These are phyloP conservation scores for Penstemon davidsonii DNA, from an alignment of 257 asterid species.

Conservation along the genomic window DNA sequence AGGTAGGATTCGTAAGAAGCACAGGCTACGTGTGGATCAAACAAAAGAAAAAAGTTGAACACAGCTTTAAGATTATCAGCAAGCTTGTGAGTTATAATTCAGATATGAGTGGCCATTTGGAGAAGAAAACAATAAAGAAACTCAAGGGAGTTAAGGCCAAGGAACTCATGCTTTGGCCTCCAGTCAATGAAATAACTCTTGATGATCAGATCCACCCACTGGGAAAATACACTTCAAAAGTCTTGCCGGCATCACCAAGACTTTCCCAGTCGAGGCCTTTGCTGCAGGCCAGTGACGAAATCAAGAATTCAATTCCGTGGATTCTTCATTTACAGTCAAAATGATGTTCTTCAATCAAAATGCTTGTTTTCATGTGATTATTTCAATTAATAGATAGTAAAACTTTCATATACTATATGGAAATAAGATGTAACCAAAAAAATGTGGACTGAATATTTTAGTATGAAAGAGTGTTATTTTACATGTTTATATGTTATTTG, in stretches of 20 bases:
- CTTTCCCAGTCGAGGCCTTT: conserved; percentile 50
- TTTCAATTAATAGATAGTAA: neutral
- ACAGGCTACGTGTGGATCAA: conserved; percentile 55
- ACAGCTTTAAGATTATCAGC: conserved; percentile 48
- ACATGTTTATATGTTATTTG: too few relatives aligned
- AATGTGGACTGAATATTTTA: too few relatives aligned
- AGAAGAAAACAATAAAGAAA: conserved; percentile 52
- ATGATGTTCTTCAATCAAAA: conserved; percentile 9
- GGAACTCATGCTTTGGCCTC: conserved; percentile 62
- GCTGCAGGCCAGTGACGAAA: conserved; percentile 45
- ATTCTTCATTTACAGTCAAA: neutral
- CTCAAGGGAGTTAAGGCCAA: conserved; percentile 56
- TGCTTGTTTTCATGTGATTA: conserved; percentile 6
- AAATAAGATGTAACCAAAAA: too few relatives aligned
- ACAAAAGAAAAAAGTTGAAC: conserved; percentile 50
- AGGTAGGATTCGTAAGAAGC: conserved; percentile 48
- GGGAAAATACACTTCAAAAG: conserved; percentile 62
- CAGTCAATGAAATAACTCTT: conserved; percentile 46
- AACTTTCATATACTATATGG: too few relatives aligned
- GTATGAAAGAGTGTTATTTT: too few relatives aligned
- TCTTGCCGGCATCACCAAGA: conserved; percentile 54
- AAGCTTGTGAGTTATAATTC: conserved; percentile 49
- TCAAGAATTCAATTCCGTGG: neutral
- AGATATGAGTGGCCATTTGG: conserved; percentile 37
- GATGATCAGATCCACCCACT: conserved; percentile 47